Conservation (phyloP, 805 yeast species). For the Lachancea waltii region DNA sequence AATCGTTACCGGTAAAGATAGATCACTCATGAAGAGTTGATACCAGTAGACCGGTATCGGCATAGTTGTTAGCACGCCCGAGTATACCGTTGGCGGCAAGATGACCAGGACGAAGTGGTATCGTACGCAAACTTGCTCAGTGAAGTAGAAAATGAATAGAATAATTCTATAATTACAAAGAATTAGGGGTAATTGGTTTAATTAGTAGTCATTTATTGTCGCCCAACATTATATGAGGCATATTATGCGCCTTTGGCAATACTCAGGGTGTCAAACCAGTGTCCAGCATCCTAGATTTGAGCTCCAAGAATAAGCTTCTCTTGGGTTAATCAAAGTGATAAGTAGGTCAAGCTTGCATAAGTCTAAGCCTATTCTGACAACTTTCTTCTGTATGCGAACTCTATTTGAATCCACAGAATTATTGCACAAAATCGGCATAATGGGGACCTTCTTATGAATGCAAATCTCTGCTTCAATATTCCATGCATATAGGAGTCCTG, state of each 20-base stretch:
- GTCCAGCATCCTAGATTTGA: slow-evolving; percentile 28
- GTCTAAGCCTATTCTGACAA: slow-evolving; percentile 12
- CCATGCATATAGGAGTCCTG: slow-evolving; percentile 45
- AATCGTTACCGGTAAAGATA: not conserved
- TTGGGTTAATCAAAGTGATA: slow-evolving; percentile 12
- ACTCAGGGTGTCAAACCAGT: too few species aligned
- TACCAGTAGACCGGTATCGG: too few species aligned
- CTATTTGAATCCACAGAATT: slow-evolving; percentile 22
- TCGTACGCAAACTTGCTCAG: too few species aligned
- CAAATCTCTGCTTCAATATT: slow-evolving; percentile 16
- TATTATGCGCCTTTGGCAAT: too few species aligned
- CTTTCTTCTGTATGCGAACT: slow-evolving; percentile 25
- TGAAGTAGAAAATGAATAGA: too few species aligned
- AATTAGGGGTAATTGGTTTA: too few species aligned
- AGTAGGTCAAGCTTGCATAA: not conserved
- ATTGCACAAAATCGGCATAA: slow-evolving; percentile 24
- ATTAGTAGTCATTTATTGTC: not conserved
- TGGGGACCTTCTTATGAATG: slow-evolving; percentile 23
- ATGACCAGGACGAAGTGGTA: too few species aligned
- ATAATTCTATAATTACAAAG: too few species aligned
- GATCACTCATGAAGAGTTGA: not conserved
- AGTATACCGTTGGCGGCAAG: too few species aligned
- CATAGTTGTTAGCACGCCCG: too few species aligned
- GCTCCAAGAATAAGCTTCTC: slow-evolving; percentile 19
- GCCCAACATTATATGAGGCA: not conserved